Conservation (phyloP, 2,329 filamentous ascomycete genomes). For the Calonectria henricotiae region DNA sequence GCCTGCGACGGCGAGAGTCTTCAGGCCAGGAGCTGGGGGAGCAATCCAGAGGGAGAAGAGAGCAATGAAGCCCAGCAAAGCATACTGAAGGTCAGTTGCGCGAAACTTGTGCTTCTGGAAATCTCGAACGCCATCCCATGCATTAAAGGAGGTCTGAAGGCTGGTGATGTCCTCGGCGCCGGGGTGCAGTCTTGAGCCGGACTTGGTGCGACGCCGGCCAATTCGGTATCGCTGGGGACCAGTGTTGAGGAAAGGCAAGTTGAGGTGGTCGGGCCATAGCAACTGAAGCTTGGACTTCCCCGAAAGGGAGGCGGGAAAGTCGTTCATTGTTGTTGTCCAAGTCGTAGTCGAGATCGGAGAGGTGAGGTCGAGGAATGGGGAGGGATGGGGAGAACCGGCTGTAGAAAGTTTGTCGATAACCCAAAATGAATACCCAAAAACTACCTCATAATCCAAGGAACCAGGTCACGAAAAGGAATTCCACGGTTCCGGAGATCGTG, state of each 20-base stretch:
- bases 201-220: conserved; percentile 59
- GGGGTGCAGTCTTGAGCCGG: conserved; percentile 58
- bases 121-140: conserved; percentile 82
- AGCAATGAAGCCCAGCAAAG: conserved; percentile 80
- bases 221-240: conserved; percentile 61
- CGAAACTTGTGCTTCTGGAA: conserved; percentile 87
- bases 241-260: conserved; percentile 63
- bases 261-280: conserved; percentile 61
- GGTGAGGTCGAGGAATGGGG: conserved; percentile 12
- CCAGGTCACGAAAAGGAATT: conserved; percentile 45
- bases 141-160: conserved; percentile 87
- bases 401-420: conserved; percentile 46
- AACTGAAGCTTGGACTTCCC: conserved; percentile 62
- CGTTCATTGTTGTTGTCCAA: conserved; percentile 57
- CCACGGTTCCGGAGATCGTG: conserved; percentile 35
- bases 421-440: conserved; percentile 56
- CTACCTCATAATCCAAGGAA: conserved; percentile 58
- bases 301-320: conserved; percentile 58
- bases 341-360: conserved; percentile 32
- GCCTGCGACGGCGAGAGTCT: conserved; percentile 79
- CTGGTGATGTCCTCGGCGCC: conserved; percentile 77
- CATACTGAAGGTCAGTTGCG: conserved; percentile 88
- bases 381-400: conserved; percentile 36
- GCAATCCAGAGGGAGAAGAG: conserved; percentile 90
- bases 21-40: conserved; percentile 84